Evolutionary conservation across 2,329 filamentous ascomycete species (phyloP).

Genomic region (Fusarium sp.): DNA sequence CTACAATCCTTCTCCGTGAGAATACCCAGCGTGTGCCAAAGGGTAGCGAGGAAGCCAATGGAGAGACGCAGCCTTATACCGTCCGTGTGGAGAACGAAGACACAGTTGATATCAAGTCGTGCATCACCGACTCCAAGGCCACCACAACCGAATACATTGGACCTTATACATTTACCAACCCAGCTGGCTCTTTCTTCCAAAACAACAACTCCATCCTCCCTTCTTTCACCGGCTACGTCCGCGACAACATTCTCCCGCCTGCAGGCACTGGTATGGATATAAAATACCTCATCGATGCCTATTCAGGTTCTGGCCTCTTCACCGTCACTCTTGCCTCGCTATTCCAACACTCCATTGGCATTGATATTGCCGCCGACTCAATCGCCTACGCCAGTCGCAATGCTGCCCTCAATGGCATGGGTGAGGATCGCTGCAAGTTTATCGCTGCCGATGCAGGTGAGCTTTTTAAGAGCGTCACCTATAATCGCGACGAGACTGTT

Average conservation of each 20-base stretch:
- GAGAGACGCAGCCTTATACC: slow-evolving; percentile 49
- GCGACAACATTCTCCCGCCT: slow-evolving; percentile 76
- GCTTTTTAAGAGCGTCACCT: slow-evolving; percentile 81
- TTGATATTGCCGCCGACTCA: slow-evolving; percentile 85
- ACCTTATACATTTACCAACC: slow-evolving; percentile 86
- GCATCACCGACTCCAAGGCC: slow-evolving; percentile 86
- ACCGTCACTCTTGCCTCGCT: slow-evolving; percentile 90
- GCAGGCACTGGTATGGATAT: slow-evolving; percentile 57
- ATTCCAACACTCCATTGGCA: slow-evolving; percentile 86
- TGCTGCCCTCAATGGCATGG: slow-evolving; percentile 79
- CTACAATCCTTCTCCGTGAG: slow-evolving; percentile 90
- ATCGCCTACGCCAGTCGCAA: slow-evolving; percentile 85
- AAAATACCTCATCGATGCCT: slow-evolving; percentile 94
- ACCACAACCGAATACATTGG: slow-evolving; percentile 90
- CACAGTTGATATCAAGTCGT: slow-evolving; percentile 84
- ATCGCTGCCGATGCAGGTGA: slow-evolving; percentile 87
- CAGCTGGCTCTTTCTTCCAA: slow-evolving; percentile 96
- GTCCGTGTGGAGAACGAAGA: slow-evolving; percentile 63
- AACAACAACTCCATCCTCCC: slow-evolving; percentile 99
- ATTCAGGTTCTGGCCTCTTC: slow-evolving; percentile 97
- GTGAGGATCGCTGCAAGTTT: slow-evolving; percentile 78
- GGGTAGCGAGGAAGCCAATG: slow-evolving; percentile 47
- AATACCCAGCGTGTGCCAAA: slow-evolving; percentile 77
- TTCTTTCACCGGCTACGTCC: slow-evolving; percentile 86
- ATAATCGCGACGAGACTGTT: slow-evolving; percentile 83